These are phyloP conservation scores for Xylaria venustula DNA, from an alignment of 495 filamentous ascomycete genomes.

Conservation along the genomic window DNA sequence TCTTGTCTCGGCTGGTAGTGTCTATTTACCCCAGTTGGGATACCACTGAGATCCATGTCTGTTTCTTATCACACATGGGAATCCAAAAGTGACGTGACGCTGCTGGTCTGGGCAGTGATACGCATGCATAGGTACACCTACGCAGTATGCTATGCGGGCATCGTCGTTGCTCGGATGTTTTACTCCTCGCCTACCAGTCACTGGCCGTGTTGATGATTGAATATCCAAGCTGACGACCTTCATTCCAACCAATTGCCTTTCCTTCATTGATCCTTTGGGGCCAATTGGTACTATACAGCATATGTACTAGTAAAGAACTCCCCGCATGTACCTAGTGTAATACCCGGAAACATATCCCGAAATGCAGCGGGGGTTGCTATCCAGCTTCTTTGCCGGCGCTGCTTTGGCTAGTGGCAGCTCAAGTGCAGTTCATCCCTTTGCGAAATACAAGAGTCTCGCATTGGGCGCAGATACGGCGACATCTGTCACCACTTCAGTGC, in stretches of 20 bases:
- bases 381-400: conserved; percentile 17
- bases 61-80: too few relatives aligned
- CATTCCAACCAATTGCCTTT: background rate
- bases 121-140: too few relatives aligned
- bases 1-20: background rate
- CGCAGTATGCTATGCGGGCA: background rate
- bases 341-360: background rate
- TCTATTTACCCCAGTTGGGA: too few relatives aligned
- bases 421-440: conserved; percentile 19
- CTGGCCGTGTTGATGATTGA: too few relatives aligned
- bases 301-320: background rate
- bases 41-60: too few relatives aligned
- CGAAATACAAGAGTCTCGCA: conserved; percentile 22
- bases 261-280: background rate
- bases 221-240: background rate
- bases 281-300: background rate
- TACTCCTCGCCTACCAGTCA: background rate
- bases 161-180: background rate
- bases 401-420: conserved; percentile 17
- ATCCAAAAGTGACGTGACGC: too few relatives aligned
- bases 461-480: background rate
- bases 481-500: conserved; percentile 5
- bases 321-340: background rate
- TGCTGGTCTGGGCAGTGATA: too few relatives aligned
- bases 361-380: conserved; percentile 6